phyloP scores from a whole-genome alignment of 2,329 filamentous ascomycete genomes.

The Chaetomium sp. region DNA sequence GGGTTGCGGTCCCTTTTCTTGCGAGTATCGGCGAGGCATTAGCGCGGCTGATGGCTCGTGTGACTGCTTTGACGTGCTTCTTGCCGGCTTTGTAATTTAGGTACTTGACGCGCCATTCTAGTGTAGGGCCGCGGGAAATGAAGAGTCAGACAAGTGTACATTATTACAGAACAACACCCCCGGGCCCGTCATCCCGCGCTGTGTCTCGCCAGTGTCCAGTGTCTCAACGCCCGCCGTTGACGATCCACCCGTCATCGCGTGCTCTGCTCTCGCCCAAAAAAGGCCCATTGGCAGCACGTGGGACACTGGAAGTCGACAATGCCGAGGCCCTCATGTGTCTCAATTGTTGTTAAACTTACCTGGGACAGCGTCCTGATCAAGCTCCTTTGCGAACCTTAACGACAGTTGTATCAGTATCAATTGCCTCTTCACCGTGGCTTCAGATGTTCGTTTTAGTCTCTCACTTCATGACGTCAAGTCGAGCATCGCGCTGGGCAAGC shows the following conservation, averaged over 20 bases:
- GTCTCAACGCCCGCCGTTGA: background rate
- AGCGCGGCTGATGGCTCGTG: constrained; percentile 61
- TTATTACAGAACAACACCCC: too few species aligned
- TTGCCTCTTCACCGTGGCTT: background rate
- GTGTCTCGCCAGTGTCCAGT: too few species aligned
- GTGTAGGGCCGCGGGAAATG: too few species aligned
- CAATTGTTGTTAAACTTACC: constrained; percentile 39
- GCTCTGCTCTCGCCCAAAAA: background rate
- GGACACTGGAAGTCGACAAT: background rate
- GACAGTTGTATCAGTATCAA: constrained; percentile 17
- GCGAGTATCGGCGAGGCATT: constrained; percentile 43
- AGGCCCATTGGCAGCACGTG: constrained; percentile 2
- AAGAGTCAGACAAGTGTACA: too few species aligned
- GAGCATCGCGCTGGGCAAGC: constrained; percentile 7
- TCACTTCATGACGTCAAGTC: constrained; percentile 26
- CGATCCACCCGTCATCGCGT: constrained; percentile 2
- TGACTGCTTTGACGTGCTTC: constrained; percentile 82
- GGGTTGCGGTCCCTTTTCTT: constrained; percentile 26
- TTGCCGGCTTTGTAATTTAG: constrained; percentile 94
- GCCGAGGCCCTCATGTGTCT: constrained; percentile 4
- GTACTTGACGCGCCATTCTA: constrained; percentile 90
- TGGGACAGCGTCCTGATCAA: constrained; percentile 81
- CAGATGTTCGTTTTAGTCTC: background rate
- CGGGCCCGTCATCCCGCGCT: too few species aligned
- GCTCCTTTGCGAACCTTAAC: constrained; percentile 66